phyloP scores from a whole-genome alignment of 257 asterid species.

The Petunia secreta region DNA sequence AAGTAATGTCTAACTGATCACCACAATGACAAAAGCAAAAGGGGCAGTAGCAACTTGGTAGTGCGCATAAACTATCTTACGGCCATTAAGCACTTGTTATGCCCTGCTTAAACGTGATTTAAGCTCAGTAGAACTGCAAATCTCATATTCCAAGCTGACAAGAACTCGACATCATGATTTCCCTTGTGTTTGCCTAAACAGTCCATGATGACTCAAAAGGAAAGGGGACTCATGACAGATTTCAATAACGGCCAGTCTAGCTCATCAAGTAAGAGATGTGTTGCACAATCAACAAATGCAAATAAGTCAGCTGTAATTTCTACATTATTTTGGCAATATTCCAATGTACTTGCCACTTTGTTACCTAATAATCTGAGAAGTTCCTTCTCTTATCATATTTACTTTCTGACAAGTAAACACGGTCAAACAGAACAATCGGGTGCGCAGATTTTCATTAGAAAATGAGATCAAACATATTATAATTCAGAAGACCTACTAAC shows the following conservation, averaged over 20 bases:
- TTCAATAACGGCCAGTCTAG: background rate
- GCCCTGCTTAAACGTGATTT: background rate
- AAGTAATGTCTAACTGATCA: background rate
- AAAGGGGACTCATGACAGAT: background rate
- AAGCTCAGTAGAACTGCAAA: background rate
- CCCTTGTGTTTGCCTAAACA: background rate
- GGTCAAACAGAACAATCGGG: background rate
- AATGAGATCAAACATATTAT: background rate
- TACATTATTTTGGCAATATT: background rate
- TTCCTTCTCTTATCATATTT: background rate
- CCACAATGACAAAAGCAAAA: background rate
- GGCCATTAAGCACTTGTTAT: background rate
- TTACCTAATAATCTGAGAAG: background rate
- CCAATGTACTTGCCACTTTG: background rate
- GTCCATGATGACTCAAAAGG: background rate
- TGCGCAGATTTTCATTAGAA: constrained; percentile 7
- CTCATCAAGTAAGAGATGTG: background rate
- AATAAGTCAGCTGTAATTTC: background rate
- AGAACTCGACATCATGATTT: background rate
- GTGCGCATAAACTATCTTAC: background rate
- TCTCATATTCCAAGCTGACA: background rate
- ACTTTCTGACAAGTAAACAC: background rate
- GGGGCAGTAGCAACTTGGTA: background rate
- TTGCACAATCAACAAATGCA: background rate
- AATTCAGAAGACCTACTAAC: background rate